Evolutionary conservation across 2,329 filamentous ascomycete species (phyloP).

Genomic region (Cladophialophora carrionii): DNA sequence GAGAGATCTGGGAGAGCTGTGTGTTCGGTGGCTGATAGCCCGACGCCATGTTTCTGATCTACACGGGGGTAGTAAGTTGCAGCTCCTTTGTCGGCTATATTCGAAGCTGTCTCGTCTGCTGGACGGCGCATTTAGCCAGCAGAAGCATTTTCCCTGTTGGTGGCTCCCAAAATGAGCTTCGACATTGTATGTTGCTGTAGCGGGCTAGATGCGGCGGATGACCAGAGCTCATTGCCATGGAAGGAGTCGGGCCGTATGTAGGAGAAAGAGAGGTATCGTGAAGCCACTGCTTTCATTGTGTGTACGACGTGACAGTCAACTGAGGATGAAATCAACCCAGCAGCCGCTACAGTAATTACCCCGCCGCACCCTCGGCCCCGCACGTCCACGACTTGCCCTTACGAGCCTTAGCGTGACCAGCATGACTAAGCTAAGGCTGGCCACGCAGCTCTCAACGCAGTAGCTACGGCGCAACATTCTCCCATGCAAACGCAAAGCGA

Average conservation of each 20-base stretch:
- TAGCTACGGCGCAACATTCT: not conserved
- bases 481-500: not conserved
- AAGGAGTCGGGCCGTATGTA: too few species aligned
- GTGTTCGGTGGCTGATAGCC: conserved; percentile 3
- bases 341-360: not conserved
- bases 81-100: not conserved
- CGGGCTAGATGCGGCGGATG: not conserved
- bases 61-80: not conserved
- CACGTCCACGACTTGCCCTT: too few species aligned
- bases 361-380: too few species aligned
- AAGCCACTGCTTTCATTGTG: not conserved
- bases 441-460: conserved; percentile 51
- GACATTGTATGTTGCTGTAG: conserved; percentile 30
- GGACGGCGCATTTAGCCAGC: not conserved
- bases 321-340: not conserved
- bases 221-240: not conserved
- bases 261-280: not conserved
- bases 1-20: not conserved
- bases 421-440: conserved; percentile 49
- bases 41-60: not conserved
- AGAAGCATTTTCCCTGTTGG: not conserved
- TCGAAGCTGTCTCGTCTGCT: not conserved
- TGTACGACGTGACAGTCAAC: not conserved
- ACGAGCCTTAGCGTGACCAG: too few species aligned
- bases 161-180: not conserved